Evolutionary conservation across 2,329 filamentous ascomycete species (phyloP), one percentile per base, ranked within the genome.

Genomic region (Penicillium sp.): DNA sequence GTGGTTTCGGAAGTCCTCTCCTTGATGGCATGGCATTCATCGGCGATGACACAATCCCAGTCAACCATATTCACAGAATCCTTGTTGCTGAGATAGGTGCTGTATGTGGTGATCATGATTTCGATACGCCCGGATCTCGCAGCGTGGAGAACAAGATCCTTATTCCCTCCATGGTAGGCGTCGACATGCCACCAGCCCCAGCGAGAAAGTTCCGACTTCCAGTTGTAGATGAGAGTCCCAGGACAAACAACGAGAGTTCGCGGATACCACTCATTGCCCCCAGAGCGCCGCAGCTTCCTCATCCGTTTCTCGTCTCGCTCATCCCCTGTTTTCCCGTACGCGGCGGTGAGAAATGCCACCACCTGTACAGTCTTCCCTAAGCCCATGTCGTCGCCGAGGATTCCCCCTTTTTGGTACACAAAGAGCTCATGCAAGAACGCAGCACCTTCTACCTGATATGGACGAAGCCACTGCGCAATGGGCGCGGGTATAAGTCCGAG

Each of bases 131-230:
- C 95, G 3, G 89, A 87, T 49, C 84, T 84, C 2, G 93, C 93
- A 1, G 91, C 86, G 48, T 88, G 83, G 2, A 96, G 81, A 0
- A 90, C 88, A 50, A 90, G 87, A 30, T 91, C 89, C 70, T 93
- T 86, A 41, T 81, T 81, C 23, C 79, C 88, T 8, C 93, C 93
- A 71, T 97, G 93, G 67, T 90, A 98, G 1, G 88, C 79, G 69
- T 96, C 92, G 9, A 91, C 84, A 65, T 93, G 88, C 95, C 95
- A 99, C 91, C 92, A 99, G 0, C 95, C 95, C 95, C 95, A 99
- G 60, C 91, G 88, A 54, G 87, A 82, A 44, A 99, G 79, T 76
- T 99, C 95, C 29, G 89, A 88, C 76, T 87, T 88, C 95, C 95
- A 99, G 68, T 99, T 99, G 66, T 89, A 85, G 68, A 98, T 93